These are phyloP conservation scores for Parasitella parasitica DNA, from an alignment of 371 early-diverging fungal genomes.

Conservation along the genomic window DNA sequence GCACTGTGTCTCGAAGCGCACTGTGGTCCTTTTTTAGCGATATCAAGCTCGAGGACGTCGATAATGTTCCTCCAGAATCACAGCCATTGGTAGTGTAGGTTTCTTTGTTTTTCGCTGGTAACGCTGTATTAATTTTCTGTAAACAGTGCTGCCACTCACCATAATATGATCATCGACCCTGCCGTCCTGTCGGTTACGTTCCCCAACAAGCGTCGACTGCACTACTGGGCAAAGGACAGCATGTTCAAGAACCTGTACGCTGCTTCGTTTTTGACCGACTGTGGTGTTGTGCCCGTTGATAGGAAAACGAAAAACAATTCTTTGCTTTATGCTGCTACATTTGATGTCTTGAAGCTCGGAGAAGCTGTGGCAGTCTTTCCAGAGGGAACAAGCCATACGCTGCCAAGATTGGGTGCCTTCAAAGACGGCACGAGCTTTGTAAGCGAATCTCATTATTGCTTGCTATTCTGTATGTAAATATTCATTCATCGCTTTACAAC, in stretches of 20 bases:
- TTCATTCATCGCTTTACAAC: too few relatives aligned
- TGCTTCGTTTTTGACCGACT: conserved; percentile 35
- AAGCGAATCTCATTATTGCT: too few relatives aligned
- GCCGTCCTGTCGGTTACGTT: conserved; percentile 48
- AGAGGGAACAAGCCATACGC: conserved; percentile 57
- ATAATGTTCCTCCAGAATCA: conserved; percentile 36
- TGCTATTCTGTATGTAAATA: too few relatives aligned
- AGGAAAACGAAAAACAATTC: conserved; percentile 56
- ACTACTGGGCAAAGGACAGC: conserved; percentile 62
- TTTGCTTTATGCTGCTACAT: conserved; percentile 46
- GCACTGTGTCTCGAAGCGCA: conserved; percentile 41
- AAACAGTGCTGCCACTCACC: conserved; percentile 55
- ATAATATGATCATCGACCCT: conserved; percentile 63
- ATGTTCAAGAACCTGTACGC: conserved; percentile 50
- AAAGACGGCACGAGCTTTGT: conserved; percentile 56
- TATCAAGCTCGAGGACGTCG: conserved; percentile 38
- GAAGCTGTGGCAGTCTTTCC: conserved; percentile 61
- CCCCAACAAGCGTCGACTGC: conserved; percentile 47
- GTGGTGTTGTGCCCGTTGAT: conserved; percentile 61
- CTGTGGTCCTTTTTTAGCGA: conserved; percentile 52
- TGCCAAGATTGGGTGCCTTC: conserved; percentile 42
- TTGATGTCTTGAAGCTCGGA: conserved; percentile 45
- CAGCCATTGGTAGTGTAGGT: conserved; percentile 45
- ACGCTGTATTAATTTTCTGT: too few relatives aligned
- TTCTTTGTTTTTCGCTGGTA: too few relatives aligned